Conservation (phyloP, 441 rosid genomes). For the Euphorbia corollata region DNA sequence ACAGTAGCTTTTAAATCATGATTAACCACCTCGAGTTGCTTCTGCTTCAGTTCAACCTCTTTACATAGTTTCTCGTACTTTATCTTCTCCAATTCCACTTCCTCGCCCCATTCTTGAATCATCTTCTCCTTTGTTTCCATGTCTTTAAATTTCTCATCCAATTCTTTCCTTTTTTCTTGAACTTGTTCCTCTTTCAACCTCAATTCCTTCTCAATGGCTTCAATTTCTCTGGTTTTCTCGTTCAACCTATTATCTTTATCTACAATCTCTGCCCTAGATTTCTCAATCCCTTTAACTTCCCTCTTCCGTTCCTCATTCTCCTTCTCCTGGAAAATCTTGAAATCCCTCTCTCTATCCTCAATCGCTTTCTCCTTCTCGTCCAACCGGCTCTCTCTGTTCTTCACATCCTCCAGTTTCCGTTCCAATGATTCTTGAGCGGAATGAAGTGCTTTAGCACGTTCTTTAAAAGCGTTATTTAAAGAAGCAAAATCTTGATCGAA, state of each 20-base stretch:
- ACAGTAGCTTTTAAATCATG: conserved; percentile 6
- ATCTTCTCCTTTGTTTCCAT: conserved; percentile 12
- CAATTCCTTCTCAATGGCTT: not conserved
- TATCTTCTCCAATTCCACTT: not conserved
- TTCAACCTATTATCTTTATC: not conserved
- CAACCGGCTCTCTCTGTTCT: not conserved
- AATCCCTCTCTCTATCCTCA: not conserved
- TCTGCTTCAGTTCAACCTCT: conserved; percentile 14
- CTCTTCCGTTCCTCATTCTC: not conserved
- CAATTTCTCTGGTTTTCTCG: not conserved
- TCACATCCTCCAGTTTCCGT: not conserved
- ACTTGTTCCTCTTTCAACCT: not conserved
- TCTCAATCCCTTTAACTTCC: not conserved
- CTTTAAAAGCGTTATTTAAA: conserved; percentile 4
- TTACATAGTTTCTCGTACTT: conserved; percentile 3
- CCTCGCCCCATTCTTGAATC: conserved; percentile 2
- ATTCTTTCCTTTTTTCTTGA: conserved; percentile 5
- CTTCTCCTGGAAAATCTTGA: not conserved
- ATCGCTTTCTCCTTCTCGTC: conserved; percentile 1
- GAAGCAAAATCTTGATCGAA: conserved; percentile 16
- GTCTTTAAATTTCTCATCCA: conserved; percentile 1
- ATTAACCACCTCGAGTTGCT: conserved; percentile 1
- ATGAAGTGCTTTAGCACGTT: conserved; percentile 6
- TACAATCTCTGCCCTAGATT: not conserved
- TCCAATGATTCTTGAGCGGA: not conserved